Evolutionary conservation across 2,329 filamentous ascomycete genomes (phyloP), one percentile per base, ranked within the genome.

Genomic region (Amphichorda felina): DNA sequence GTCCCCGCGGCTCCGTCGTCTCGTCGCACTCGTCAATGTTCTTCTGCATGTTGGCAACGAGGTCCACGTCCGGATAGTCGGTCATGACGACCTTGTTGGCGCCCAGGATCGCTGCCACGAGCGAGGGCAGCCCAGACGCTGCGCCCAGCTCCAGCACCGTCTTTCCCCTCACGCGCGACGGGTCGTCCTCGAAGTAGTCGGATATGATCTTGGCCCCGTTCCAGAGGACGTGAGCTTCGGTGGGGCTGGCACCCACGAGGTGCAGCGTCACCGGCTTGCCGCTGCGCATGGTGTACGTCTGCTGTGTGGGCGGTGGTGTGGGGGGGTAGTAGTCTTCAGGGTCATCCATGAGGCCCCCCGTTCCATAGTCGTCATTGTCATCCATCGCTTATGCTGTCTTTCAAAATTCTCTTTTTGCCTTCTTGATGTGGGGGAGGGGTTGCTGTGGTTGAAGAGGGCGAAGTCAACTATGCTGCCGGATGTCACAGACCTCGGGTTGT

Each of bases 211-310:
- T 80, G 40, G 81, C 80, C 41, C 85, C 88, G 56, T 95, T 93
- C 89, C 89, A 96, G 21, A 95, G 71, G 44, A 83, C 72, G 57
- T 95, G 85, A 13, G 85, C 88, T 74, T 93, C 94, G 11, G 93
- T 72, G 17, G 87, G 84, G 63, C 83, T 89, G 57, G 84, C 79
- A 40, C 88, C 88, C 30, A 94, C 84, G 60, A 95, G 74, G 48
- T 83, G 75, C 43, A 94, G 71, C 34, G 65, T 74, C 44, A 93
- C 62, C 19, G 64, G 63, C 43, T 75, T 54, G 40, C 82, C 83
- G 25, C 72, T 75, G 38, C 73, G 62, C 53, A 89, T 72, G 16
- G 68, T 73, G 63, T 93, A 82, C 30, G 75, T 70, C 42, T 82
- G 76, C 41, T 73, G 76, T 3, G 82, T 89, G 7, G 85, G 77